A percentile compares a stretch with the other conserved stretches of the same genome.
Evolutionary conservation across 2,329 filamentous ascomycete genomes (phyloP).

Genomic region (Geosmithia morbida): DNA sequence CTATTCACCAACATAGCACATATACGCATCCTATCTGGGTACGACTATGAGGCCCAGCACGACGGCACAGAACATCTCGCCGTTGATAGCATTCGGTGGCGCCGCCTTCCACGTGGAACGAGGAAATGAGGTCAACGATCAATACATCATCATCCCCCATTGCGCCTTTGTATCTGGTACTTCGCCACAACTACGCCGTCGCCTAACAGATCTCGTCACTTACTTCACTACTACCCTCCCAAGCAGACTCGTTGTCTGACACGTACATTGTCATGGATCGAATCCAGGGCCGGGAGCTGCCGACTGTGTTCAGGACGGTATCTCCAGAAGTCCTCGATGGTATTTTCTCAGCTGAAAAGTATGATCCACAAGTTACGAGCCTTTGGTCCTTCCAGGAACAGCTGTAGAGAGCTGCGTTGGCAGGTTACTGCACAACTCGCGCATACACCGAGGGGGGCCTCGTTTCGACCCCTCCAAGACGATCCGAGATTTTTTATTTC

Average conservation of each 20-base stretch:
- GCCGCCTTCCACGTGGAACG: conserved; percentile 9
- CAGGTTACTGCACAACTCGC: conserved; percentile 9
- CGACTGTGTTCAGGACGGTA: conserved; percentile 3
- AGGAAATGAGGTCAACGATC: no score
- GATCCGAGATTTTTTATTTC: conserved; percentile 12
- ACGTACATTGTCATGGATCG: conserved; percentile 28
- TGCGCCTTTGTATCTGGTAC: no score
- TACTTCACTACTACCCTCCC: no score
- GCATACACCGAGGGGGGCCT: conserved; percentile 6
- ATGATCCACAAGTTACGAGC: conserved; percentile 2
- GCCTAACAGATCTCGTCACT: no score
- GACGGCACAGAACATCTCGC: conserved; percentile 7
- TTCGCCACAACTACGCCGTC: no score
- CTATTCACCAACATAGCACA: no score
- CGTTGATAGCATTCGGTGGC: conserved; percentile 13
- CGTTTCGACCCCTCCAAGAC: conserved; percentile 11
- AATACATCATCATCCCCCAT: no score
- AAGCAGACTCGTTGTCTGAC: no score
- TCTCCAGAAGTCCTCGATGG: conserved; percentile 2
- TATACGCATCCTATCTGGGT: no score
- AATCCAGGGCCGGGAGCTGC: conserved; percentile 12
- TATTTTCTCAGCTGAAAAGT: conserved; percentile 6
- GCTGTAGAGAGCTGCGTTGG: conserved; percentile 7
- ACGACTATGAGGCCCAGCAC: not conserved
- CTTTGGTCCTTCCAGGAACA: not conserved